Percentiles rank a stretch among this genome's conserved stretches.
Conservation (phyloP, 768 basidiomycete genomes). For the Suillus subluteus region DNA sequence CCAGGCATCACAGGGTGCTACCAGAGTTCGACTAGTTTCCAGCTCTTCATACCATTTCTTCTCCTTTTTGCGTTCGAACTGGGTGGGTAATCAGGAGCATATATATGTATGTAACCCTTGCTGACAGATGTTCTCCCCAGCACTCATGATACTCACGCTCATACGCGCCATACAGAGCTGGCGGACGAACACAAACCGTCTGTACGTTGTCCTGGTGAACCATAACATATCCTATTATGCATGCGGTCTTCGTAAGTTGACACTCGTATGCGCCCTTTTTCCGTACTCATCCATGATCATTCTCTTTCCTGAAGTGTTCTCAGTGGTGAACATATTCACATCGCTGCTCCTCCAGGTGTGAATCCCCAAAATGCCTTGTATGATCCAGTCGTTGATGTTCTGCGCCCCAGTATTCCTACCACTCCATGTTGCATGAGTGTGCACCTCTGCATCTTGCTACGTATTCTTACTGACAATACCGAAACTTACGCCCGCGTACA, state of each 20-base stretch:
- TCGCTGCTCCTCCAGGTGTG: too few relatives aligned
- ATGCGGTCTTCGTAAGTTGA: neutral
- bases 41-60: neutral
- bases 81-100: neutral
- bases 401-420: neutral
- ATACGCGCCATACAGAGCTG: neutral
- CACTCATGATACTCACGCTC: neutral
- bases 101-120: neutral
- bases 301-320: too few relatives aligned
- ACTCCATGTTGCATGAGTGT: neutral
- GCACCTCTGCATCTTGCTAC: neutral
- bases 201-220: neutral
- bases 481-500: neutral
- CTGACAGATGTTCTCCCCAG: neutral
- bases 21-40: neutral
- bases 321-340: too few relatives aligned
- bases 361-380: neutral
- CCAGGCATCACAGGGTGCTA: constrained; percentile 5
- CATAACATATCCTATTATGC: neutral
- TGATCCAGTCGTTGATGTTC: neutral
- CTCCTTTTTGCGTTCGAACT: neutral
- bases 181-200: neutral
- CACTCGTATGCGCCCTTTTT: neutral
- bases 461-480: neutral
- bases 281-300: neutral